Conservation (phyloP, 768 basidiomycete species). For the Hemileccinum rubropunctum region DNA sequence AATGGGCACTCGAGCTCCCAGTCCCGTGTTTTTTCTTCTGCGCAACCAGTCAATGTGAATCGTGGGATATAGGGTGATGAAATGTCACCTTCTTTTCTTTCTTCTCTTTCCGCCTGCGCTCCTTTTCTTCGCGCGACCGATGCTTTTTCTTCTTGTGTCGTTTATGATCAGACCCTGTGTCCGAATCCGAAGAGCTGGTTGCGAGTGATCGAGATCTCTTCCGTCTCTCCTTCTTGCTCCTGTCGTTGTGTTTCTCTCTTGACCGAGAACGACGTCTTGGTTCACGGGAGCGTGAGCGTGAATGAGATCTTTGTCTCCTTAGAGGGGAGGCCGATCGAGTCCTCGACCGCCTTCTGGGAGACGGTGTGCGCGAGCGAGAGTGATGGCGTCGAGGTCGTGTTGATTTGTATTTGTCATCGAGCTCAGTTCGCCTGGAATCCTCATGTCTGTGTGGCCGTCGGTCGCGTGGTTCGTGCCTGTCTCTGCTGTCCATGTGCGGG, state of each 20-base stretch:
- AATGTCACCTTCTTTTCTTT: conserved; percentile 64
- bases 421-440: conserved; percentile 11
- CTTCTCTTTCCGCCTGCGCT: conserved; percentile 60
- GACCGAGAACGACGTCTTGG: conserved; percentile 35
- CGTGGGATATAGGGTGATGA: background rate
- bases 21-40: conserved; percentile 56
- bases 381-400: conserved; percentile 4
- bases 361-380: conserved; percentile 24
- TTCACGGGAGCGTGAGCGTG: conserved; percentile 28
- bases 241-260: conserved; percentile 24
- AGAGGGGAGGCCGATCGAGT: conserved; percentile 26
- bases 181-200: conserved; percentile 40
- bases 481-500: conserved; percentile 11
- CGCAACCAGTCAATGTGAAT: conserved; percentile 22
- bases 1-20: conserved; percentile 52
- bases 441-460: conserved; percentile 16
- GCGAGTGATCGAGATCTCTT: conserved; percentile 36
- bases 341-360: conserved; percentile 19
- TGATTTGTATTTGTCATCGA: conserved; percentile 7
- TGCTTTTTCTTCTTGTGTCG: conserved; percentile 45
- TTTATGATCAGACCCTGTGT: conserved; percentile 32
- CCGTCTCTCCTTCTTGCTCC: conserved; percentile 28
- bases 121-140: conserved; percentile 45
- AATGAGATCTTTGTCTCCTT: conserved; percentile 18
- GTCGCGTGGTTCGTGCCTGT: conserved; percentile 18